Evolutionary conservation across 139 green algal genomes (phyloP), one percentile per base, ranked within the genome.

Genomic region (Mesotaenium endlicherianum): DNA sequence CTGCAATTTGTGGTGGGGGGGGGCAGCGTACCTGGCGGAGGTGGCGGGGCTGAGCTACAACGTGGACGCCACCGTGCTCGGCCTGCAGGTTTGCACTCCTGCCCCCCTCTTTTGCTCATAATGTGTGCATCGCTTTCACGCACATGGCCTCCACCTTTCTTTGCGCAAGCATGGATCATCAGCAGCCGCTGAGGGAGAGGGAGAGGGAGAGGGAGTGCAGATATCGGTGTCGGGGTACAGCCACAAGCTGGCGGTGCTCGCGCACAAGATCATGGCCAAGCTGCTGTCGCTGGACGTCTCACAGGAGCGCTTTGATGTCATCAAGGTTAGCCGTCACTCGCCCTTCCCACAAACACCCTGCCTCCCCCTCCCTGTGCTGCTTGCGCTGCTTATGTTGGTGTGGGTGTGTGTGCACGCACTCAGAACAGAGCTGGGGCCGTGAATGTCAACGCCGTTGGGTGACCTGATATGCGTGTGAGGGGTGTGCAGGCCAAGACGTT

Each of bases 21-120:
- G 4, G 42, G 45, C 96, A 2, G 87, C 93, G 1, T 98, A 98
- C 85, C 83, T 90, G 42, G 94, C 94, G 39, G 91, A 97, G 79
- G 88, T 98, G 71, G 94, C 95, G 36, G 94, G 94, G 0, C 90
- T 97, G 31, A 16, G 42, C 1, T 93, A 94, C 60, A 77, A 39
- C 20, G 47, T 93, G 2, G 47, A 67, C 43, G 87, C 88, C 43
- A 89, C 80, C 44, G 74, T 83, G 38, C 42, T 68, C 34, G 86
- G 86, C 41, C 75, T 90, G 31, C 81, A 88, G 85, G 80, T 89
- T 64, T 64, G 20, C 20, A 20, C 26, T 64, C 26, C 26, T 64
- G 53, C 26, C 53, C 20, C 26, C 26, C 26, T 64, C 26, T 64
- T 34, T 64, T 64, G 20, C 34, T 75, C 64, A 44, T 75, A 58